Conservation (phyloP, 2,329 filamentous ascomycete genomes). For the Tothia fuscella region DNA sequence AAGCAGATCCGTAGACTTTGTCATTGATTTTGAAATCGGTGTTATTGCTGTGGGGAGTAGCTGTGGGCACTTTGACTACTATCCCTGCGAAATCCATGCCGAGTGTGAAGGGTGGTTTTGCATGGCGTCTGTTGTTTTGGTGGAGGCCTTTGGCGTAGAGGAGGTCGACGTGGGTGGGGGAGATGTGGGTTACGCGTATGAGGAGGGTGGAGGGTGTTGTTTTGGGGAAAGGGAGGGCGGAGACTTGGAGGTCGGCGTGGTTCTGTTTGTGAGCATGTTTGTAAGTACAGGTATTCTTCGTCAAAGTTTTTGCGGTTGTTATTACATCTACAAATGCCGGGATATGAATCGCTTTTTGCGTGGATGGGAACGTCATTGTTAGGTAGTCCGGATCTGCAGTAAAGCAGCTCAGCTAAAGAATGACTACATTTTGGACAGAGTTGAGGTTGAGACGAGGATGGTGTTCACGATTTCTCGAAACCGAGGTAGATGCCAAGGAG, state of each 20-base stretch:
- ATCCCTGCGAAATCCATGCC: constrained; percentile 51
- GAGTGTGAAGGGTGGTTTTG: constrained; percentile 45
- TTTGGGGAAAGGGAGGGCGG: constrained; percentile 19
- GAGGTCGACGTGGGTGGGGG: constrained; percentile 49
- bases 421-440: no score
- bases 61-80: constrained; percentile 29
- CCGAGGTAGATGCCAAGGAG: no score
- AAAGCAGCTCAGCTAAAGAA: no score
- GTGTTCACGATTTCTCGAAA: no score
- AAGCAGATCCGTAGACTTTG: constrained; percentile 40
- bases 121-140: constrained; percentile 47
- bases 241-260: constrained; percentile 1
- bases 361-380: background rate
- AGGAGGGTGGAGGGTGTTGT: constrained; percentile 28
- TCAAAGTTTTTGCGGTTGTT: no score
- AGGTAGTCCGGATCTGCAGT: no score
- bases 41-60: constrained; percentile 14
- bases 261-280: background rate
- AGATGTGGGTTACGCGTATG: constrained; percentile 41
- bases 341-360: background rate
- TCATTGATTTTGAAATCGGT: constrained; percentile 29
- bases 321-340: background rate
- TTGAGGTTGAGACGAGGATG: no score
- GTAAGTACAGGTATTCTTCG: no score
- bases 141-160: constrained; percentile 48